Conservation (phyloP, 164 flowering plant species). For the Tinospora cordifolia region DNA sequence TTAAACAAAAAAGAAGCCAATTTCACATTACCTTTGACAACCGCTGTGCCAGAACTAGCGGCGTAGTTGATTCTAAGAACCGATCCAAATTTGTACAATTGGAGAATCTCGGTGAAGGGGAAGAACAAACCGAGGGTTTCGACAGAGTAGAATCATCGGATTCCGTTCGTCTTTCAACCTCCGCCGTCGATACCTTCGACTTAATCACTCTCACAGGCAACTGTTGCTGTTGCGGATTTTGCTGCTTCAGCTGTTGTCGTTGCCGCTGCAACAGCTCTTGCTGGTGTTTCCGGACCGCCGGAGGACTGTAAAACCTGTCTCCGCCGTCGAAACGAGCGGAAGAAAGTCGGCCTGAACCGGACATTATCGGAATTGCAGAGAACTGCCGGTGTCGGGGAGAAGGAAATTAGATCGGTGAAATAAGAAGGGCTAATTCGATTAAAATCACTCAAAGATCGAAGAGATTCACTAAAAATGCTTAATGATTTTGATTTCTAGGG, state of each 20-base stretch:
- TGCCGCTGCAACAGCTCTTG: constrained; percentile 13
- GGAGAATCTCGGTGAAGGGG: constrained; percentile 1
- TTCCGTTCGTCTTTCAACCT: too few relatives aligned
- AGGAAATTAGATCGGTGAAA: not conserved
- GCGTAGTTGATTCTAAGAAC: constrained; percentile 45
- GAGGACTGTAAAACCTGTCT: constrained; percentile 20
- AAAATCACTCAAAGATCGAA: not conserved
- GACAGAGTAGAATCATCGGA: too few relatives aligned
- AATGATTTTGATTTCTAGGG: not conserved
- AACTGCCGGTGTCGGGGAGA: not conserved
- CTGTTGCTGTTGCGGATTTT: constrained; percentile 1
- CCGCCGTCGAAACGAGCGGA: constrained; percentile 11
- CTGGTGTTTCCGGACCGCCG: constrained; percentile 15
- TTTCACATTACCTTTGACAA: constrained; percentile 39
- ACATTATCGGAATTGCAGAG: not conserved
- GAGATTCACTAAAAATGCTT: not conserved
- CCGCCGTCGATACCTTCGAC: too few relatives aligned
- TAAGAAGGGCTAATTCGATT: not conserved
- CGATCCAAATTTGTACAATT: constrained; percentile 48
- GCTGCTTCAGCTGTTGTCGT: constrained; percentile 1
- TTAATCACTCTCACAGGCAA: not conserved
- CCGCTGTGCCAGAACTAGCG: constrained; percentile 37
- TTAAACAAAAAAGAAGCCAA: too few relatives aligned
- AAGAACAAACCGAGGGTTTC: too few relatives aligned
- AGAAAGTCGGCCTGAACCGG: constrained; percentile 7